Base-by-base conservation (phyloP, 306 rosid species). In the Gleditsia sinensis region DNA sequence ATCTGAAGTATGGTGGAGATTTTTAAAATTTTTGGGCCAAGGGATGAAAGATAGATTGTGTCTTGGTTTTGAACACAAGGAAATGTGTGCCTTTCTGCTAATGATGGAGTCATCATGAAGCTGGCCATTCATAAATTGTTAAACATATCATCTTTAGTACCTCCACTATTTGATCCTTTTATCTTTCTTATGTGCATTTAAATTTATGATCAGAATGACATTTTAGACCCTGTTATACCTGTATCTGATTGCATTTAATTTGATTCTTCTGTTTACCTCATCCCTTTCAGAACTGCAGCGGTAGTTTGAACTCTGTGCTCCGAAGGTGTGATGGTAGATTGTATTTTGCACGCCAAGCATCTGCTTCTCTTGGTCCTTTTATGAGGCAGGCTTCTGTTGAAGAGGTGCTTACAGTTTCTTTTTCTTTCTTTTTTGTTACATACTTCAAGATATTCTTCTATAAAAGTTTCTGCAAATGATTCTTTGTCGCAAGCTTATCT, bases 301-400 rank as follows among this genome's bases (percentile, higher is more conserved):
- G 85, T 51, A 82, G 70, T 76, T 58, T 81, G 71, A 86, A 84
- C 83, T 84, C 92, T 61, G 85, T 83, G 49, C 76, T 60, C 39
- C 34, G 78, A 40, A 87, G 94, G 78, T 24, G 81, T 30, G 91
- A 86, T 60, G 89, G 82, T 65, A 87, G 59, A 67, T 21, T 83
- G 77, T 67, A 56, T 77, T 89, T 91, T 54, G 92, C 92, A 4
- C 83, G 92, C 68, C 95, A 87, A 77, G 85, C 88, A 66, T 84
- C 97, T 53, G 72, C 78, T 49, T 83, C 92, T 68, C 78, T 75
- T 58, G 88, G 85, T 61, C 72, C 74, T 69, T 91, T 87, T 78
- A 91, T 89, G 94, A 86, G 90, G 82, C 90, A 79, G 56, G 70
- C 83, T 65, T 76, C 88, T 37, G 48, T 10, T 40, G 72, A 83